Base-by-base conservation (phyloP, 768 basidiomycete genomes). In the Kwoniella europaea region DNA sequence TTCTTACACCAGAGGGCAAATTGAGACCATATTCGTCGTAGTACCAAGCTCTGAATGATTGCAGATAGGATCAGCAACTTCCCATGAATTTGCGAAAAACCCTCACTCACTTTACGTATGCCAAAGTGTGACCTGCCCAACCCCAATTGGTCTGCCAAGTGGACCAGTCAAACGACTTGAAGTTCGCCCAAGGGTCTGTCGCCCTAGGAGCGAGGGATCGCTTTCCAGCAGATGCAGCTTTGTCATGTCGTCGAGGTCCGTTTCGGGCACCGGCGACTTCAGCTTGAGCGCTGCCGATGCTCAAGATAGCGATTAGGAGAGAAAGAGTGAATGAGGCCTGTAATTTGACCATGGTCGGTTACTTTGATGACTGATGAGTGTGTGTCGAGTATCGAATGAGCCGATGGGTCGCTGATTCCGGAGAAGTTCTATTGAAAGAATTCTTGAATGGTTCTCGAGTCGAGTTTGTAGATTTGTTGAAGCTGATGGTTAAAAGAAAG, bases 41-140 rank as follows among this genome's bases (percentile, higher is more conserved):
- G 54, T 71, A 71, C 69, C 69, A 71, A 22, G 56, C 64, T 57
- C 65, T 65, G 46, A 24, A 41, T 18, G 43, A n/a, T n/a, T 2
- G 29, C 55, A 35, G 46, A 53, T 3, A 3, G 29, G 2, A 22
- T 58, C 58, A 72, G 61, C 13, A n/a, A 46, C 16, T 15, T 43
- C n/a, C 58, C 5, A 58, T 62, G 43, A 12, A 42, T 9, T 35
- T 27, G 22, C 10, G 16, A 42, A 18, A 61, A 27, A 29, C 12
- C 9, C n/a, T 6, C 20, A 74, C 73, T 74, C 69, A 71, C 72
- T 73, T 73, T 29, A 73, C 72, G 29, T 73, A 73, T 16, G 41
- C 13, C 16, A 73, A 54, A 24, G 64, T 73, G 50, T 73, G 72
- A n/a, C 68, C 72, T 50, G 55, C 29, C 68, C 68, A 73, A 50